Conservation (phyloP, 176 grass and related monocot species). For the Aegilops umbellulata region DNA sequence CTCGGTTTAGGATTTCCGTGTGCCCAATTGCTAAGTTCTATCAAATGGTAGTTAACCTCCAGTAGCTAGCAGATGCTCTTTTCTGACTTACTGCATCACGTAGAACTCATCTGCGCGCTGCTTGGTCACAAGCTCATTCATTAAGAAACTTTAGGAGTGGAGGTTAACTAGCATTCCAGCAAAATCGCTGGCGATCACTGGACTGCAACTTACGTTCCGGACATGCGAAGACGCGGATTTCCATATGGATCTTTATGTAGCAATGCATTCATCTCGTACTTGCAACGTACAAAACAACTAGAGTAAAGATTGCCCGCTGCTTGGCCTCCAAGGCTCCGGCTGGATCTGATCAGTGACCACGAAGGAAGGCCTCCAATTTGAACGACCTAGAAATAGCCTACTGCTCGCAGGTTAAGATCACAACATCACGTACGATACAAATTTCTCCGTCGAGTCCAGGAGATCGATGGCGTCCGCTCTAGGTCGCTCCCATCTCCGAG, state of each 20-base stretch:
- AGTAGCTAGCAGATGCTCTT: too few relatives aligned
- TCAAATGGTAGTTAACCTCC: too few relatives aligned
- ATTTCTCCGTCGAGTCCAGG: not conserved
- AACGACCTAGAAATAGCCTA: not conserved
- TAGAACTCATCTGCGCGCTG: too few relatives aligned
- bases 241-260: not conserved
- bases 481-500: not conserved
- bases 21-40: too few relatives aligned
- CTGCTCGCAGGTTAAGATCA: not conserved
- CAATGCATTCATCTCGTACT: not conserved
- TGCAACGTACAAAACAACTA: not conserved
- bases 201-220: not conserved
- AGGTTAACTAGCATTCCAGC: not conserved
- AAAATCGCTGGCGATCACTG: not conserved
- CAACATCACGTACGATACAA: not conserved
- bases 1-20: too few relatives aligned
- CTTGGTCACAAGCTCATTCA: too few relatives aligned
- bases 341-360: not conserved
- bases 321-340: not conserved
- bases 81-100: too few relatives aligned
- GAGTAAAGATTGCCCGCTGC: not conserved
- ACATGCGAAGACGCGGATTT: not conserved
- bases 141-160: too few relatives aligned
- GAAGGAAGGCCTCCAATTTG: not conserved
- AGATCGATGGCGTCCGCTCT: not conserved